These are phyloP conservation scores for Chlorella variabilis DNA, from an alignment of 163 green algal genomes.

Conservation along the genomic window DNA sequence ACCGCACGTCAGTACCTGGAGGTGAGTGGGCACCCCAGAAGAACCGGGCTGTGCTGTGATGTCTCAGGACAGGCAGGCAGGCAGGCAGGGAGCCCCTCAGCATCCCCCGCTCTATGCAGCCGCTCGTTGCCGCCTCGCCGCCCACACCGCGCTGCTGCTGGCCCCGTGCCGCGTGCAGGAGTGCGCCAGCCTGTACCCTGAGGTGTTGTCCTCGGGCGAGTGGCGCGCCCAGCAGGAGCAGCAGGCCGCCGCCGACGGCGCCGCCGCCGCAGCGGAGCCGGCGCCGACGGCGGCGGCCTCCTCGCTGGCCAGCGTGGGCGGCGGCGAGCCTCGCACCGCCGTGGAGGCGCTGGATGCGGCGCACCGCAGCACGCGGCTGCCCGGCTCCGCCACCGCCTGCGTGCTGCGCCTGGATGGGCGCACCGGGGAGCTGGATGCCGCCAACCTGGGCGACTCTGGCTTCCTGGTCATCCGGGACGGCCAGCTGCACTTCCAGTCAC, in stretches of 20 bases:
- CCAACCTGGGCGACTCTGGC: constrained; percentile 84
- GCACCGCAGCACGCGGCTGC: constrained; percentile 32
- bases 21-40: no score
- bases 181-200: not conserved
- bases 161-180: no score
- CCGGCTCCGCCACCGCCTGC: constrained; percentile 86
- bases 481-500: constrained; percentile 78
- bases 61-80: no score
- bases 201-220: not conserved
- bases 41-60: no score
- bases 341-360: constrained; percentile 66
- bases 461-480: constrained; percentile 76
- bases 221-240: constrained; percentile 16
- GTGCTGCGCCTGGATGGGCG: constrained; percentile 71
- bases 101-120: no score
- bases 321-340: constrained; percentile 53
- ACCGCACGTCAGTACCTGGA: constrained; percentile 14
- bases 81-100: no score
- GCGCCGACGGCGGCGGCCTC: no score
- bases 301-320: not conserved
- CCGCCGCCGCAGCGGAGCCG: not conserved
- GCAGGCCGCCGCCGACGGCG: not conserved
- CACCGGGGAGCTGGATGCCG: constrained; percentile 71
- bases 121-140: no score
- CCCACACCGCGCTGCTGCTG: no score